A percentile compares a stretch with the other conserved stretches of the same genome.
phyloP scores from a whole-genome alignment of 1,284 basidiomycete species.

The Sutorius eximius region DNA sequence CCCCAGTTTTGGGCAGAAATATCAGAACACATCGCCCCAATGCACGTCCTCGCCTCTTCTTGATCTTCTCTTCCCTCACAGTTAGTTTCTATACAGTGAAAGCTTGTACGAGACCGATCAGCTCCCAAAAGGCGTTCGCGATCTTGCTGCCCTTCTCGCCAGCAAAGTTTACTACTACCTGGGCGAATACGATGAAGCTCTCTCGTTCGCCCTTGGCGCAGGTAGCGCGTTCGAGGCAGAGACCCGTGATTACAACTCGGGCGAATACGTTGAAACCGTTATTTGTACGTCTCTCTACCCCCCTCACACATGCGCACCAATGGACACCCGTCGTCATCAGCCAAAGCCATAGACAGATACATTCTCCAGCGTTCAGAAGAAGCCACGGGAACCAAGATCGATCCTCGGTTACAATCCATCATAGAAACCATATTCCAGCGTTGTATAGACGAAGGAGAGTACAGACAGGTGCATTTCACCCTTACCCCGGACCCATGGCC shows the following conservation, averaged over 20 bases:
- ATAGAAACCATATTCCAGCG: slow-evolving; percentile 86
- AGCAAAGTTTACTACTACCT: slow-evolving; percentile 97
- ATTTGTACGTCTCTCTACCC: slow-evolving; percentile 65
- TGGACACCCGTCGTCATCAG: slow-evolving; percentile 41
- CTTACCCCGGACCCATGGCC: background rate
- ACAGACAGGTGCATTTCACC: slow-evolving; percentile 70
- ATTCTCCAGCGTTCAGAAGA: slow-evolving; percentile 62
- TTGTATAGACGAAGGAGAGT: slow-evolving; percentile 85
- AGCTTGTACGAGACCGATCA: slow-evolving; percentile 82
- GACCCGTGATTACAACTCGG: slow-evolving; percentile 56
- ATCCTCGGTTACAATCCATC: slow-evolving; percentile 75
- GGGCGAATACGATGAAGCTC: slow-evolving; percentile 89
- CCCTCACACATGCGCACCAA: background rate
- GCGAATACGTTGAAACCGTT: slow-evolving; percentile 92
- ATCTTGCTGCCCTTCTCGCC: slow-evolving; percentile 83
- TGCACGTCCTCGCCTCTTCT: slow-evolving; percentile 55
- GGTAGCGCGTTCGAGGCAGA: slow-evolving; percentile 83
- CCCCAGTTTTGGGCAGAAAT: slow-evolving; percentile 98
- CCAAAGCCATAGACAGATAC: slow-evolving; percentile 93
- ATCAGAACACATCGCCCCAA: slow-evolving; percentile 86
- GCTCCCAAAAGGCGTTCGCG: slow-evolving; percentile 69
- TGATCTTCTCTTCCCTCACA: slow-evolving; percentile 18
- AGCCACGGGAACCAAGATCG: slow-evolving; percentile 58
- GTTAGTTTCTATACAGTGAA: slow-evolving; percentile 56
- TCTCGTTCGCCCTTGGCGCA: slow-evolving; percentile 91